Percentiles rank a stretch among this genome's conserved stretches.
phyloP scores from a whole-genome alignment of 495 filamentous ascomycete genomes.

The Aspergillus carlsbadensis region DNA sequence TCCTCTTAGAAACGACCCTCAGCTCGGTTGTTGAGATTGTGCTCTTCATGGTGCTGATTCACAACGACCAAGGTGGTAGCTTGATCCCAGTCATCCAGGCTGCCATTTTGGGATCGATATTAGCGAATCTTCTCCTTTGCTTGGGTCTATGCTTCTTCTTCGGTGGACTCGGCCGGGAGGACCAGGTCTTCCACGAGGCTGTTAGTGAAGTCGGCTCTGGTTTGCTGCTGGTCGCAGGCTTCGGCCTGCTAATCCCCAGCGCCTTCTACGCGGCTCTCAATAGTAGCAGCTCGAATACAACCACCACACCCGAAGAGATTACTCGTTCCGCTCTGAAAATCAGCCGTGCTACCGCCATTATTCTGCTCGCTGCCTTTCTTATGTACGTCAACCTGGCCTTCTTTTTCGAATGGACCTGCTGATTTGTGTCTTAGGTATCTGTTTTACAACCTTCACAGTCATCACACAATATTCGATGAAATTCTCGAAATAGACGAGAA shows the following conservation, averaged over 20 bases:
- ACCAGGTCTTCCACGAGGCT: constrained; percentile 69
- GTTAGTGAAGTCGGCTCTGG: constrained; percentile 81
- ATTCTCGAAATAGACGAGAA: constrained; percentile 70
- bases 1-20: constrained; percentile 74
- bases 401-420: constrained; percentile 2
- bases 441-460: constrained; percentile 78
- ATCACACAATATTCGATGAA: constrained; percentile 75
- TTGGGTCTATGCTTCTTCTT: constrained; percentile 76
- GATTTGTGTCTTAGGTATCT: constrained; percentile 55
- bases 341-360: constrained; percentile 71
- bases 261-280: constrained; percentile 68
- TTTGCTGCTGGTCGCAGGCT: constrained; percentile 75
- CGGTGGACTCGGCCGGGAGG: constrained; percentile 64
- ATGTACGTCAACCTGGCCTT: constrained; percentile 32
- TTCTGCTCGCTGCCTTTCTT: constrained; percentile 76
- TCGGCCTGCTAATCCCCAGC: constrained; percentile 80
- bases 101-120: constrained; percentile 76
- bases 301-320: constrained; percentile 39
- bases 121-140: constrained; percentile 76
- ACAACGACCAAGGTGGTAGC: constrained; percentile 39
- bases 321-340: constrained; percentile 56
- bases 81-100: constrained; percentile 74
- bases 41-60: constrained; percentile 71
- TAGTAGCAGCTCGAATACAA: constrained; percentile 31
- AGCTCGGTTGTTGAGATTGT: constrained; percentile 80